Base-by-base conservation (phyloP, 306 rosid species). In the Canavalia gladiata region DNA sequence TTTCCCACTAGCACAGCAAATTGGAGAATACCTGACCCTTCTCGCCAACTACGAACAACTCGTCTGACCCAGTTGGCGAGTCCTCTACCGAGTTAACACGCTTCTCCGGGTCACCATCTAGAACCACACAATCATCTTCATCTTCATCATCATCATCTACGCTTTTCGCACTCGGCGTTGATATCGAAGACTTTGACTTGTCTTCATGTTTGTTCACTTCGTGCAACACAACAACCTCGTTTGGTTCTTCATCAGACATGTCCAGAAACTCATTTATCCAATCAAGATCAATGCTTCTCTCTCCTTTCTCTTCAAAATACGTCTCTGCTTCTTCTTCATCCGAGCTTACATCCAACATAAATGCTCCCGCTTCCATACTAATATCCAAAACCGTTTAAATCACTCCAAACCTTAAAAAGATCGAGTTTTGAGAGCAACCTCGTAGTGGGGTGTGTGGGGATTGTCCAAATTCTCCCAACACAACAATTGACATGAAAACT, bases 61-160 rank as follows among this genome's bases (percentile, higher is more conserved):
- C 97, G 30, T 94, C 97, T n/a, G 95, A 86, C 42, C 71, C 87
- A 62, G 41, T 60, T 5, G 39, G 35, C 18, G 77, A 39, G 18
- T 83, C 85, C 3, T 81, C 71, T 13, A 62, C 84, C 1, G 76
- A 60, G 18, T 64, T 52, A n/a, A 84, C 74, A 54, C 41, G 35
- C 11, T 82, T 83, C 37, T 90, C 91, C 0, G 97, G 98, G 81
- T 92, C 94, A 69, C 90, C 80, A 30, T 93, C 97, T 75, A 94
- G 82, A 71, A 94, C 18, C 30, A 91, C 76, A 25, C 98, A 94
- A 55, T 94, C 98, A 63, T 91, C 77, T 0, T 69, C 94, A 42
- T 90, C 91, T 0, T 39, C 84, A 34, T 90, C 97, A 25, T 87
- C 83, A 12, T 9, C 92, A 54, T 84, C 87, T 5, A 41, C 73